A percentile compares a stretch with the other conserved stretches of the same genome.
phyloP scores from a whole-genome alignment of 495 filamentous ascomycete genomes.

The Penicillium herquei region DNA sequence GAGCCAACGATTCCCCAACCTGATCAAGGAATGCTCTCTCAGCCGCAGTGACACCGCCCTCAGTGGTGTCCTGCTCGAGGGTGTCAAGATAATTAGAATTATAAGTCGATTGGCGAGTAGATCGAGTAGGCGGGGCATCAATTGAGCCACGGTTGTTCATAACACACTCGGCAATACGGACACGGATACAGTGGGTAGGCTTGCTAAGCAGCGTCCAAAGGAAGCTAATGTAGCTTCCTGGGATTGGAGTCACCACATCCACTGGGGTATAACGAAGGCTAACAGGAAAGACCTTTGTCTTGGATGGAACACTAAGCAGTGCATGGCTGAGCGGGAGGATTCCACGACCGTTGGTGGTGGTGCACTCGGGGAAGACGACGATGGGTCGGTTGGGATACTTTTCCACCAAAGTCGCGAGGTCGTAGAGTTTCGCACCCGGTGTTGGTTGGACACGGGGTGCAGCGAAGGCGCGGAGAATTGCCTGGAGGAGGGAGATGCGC shows the following conservation, averaged over 20 bases:
- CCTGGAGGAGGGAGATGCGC: constrained; percentile 69
- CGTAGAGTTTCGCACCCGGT: constrained; percentile 50
- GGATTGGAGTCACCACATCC: constrained; percentile 89
- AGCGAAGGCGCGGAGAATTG: constrained; percentile 71
- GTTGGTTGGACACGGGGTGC: constrained; percentile 50
- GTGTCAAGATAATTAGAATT: constrained; percentile 52
- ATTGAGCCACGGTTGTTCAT: constrained; percentile 42
- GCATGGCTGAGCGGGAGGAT: constrained; percentile 79
- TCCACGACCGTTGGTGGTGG: constrained; percentile 89
- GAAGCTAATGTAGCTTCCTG: constrained; percentile 63
- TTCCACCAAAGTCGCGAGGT: constrained; percentile 58
- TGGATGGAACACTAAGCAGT: constrained; percentile 60
- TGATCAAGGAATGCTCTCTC: constrained; percentile 67
- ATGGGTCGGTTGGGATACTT: constrained; percentile 71
- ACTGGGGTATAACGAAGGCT: constrained; percentile 82
- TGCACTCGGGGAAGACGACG: constrained; percentile 88
- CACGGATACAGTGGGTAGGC: constrained; percentile 84
- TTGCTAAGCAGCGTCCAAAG: constrained; percentile 82
- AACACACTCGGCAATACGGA: constrained; percentile 77
- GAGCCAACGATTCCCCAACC: constrained; percentile 81
- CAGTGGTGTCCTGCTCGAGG: constrained; percentile 34
- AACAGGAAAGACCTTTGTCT: constrained; percentile 79
- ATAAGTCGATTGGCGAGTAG: constrained; percentile 35
- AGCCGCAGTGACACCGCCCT: constrained; percentile 44
- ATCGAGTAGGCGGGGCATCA: constrained; percentile 9